Evolutionary conservation across 2,329 filamentous ascomycete genomes (phyloP).

Genomic region (Trichoderma sp.): DNA sequence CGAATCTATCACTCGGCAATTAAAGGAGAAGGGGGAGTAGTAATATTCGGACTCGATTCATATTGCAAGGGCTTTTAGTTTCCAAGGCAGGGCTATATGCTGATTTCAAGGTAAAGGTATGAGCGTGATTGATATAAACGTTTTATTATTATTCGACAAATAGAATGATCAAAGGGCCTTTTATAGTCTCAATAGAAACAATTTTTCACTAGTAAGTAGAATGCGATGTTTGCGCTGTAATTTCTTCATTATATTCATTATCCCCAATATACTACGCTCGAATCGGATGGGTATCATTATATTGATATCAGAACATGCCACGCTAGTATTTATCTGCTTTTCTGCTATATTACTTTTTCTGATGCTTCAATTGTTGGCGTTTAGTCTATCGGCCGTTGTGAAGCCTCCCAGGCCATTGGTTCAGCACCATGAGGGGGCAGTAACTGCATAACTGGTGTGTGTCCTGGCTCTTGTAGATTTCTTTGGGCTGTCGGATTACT

Average conservation of each 20-base stretch:
- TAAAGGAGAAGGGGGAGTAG: background rate
- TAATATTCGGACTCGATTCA: background rate
- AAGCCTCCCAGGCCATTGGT: conserved; percentile 1
- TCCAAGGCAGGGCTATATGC: background rate
- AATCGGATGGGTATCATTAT: background rate
- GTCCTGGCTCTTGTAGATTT: too few relatives aligned
- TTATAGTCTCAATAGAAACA: background rate
- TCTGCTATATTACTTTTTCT: background rate
- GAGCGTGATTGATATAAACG: background rate
- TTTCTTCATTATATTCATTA: background rate
- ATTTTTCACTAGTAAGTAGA: background rate
- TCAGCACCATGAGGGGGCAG: background rate
- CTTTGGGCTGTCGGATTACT: background rate
- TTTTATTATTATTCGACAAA: background rate
- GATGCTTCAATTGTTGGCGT: background rate
- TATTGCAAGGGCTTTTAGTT: background rate
- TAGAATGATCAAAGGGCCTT: background rate
- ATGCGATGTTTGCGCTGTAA: background rate
- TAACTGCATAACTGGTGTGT: background rate
- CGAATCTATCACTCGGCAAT: conserved; percentile 37
- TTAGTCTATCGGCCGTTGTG: conserved; percentile 1
- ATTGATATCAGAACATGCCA: background rate
- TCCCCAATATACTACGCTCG: background rate
- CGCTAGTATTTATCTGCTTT: conserved; percentile 10
- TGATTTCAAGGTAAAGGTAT: background rate